Base-by-base conservation (phyloP, 768 basidiomycete species). In the Lyophyllum atratum region DNA sequence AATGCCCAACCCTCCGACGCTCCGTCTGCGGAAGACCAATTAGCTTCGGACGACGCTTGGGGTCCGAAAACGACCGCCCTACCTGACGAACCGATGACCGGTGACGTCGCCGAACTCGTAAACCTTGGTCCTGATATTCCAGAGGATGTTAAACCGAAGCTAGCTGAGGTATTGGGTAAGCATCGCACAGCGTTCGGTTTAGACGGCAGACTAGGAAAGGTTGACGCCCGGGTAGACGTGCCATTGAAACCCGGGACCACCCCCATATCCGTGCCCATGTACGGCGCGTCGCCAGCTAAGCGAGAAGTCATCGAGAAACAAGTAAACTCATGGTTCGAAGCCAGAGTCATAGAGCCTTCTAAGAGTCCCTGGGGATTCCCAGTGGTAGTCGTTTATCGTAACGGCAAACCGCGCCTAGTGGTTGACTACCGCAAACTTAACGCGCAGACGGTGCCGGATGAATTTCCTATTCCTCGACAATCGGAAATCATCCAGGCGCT, bases 271-370 rank as follows among this genome's bases (percentile, higher is more conserved):
- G 9, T 71, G 2, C 68, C 72, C 0, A 56, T 61, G 5, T 73
- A 59, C 43, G 48, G 54, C 2, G 47, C 63, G 14, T 72, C 70
- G 2, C 71, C 67, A 5, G 70, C 62, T 1, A 72, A 70, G 31
- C 33, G 67, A 19, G 58, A 68, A 52, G 63, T 73, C 0, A 71
- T 72, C 9, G 65, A 70, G 34, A 61, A 67, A 37, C 70, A 72
- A 47, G 58, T 72, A n/a, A 59, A 68, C 12, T 28, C 59, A 0
- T 78, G 74, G 74, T 58, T 77, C 8, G 49, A 64, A 15, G 54
- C 63, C 2, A 74, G 67, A 0, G 72, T 80, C 0, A 77, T 80
- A n/a, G 74, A 80, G 49, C 70, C 69, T 0, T 78, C 76, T 0
- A 54, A 59, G 2, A 77, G 76, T 54, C 77, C 75, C 0, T 81